Percentiles rank a stretch among this genome's conserved stretches.
These are phyloP conservation scores for Prunus persica DNA, from an alignment of 306 rosid genomes.

Conservation along the genomic window Prunus_persica_NCBIv2 NC_034016.1:14942001-14942500, in stretches of 20 bases:
- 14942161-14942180: background rate
- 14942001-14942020: background rate
- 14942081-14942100: background rate
- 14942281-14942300: background rate
- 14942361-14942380: conserved; percentile 86
- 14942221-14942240: too few species aligned
- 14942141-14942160: background rate
- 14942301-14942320: background rate
- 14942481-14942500: background rate
- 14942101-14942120: background rate
- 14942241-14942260: too few species aligned
- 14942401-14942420: conserved; percentile 11
- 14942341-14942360: conserved; percentile 97
- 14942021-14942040: background rate
- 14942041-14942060: background rate
- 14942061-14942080: background rate
- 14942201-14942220: too few species aligned
- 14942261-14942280: too few species aligned
- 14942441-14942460: background rate
- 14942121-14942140: background rate
- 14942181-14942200: background rate
- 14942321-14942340: conserved; percentile 18
- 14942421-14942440: background rate
- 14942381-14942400: conserved; percentile 92
- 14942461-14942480: background rate